These are phyloP conservation scores for Aspergillus caelatus DNA, from an alignment of 2,329 filamentous ascomycete genomes.

Conservation along the genomic window DNA sequence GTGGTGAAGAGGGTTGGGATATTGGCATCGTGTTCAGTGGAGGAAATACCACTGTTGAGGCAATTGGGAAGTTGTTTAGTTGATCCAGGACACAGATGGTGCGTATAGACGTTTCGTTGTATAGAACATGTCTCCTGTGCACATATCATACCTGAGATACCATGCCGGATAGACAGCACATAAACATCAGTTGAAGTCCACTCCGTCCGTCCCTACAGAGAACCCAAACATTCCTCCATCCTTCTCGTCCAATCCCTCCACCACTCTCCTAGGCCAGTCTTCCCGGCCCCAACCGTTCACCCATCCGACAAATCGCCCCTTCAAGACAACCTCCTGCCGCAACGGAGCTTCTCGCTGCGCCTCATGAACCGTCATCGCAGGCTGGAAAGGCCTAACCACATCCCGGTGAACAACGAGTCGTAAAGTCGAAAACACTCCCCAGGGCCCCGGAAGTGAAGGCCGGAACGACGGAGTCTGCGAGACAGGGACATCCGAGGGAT, in stretches of 20 bases:
- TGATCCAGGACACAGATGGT: constrained; percentile 4
- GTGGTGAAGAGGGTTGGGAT: constrained; percentile 71
- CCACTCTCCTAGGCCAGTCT: constrained; percentile 37
- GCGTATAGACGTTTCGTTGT: too few relatives aligned
- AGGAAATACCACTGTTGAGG: constrained; percentile 68
- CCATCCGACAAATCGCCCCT: constrained; percentile 40
- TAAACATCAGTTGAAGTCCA: constrained; percentile 20
- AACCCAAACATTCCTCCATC: constrained; percentile 37
- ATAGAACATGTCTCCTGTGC: neutral
- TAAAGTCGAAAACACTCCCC: constrained; percentile 42
- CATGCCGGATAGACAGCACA: neutral
- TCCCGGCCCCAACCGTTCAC: constrained; percentile 41
- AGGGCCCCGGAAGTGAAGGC: constrained; percentile 40
- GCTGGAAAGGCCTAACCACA: constrained; percentile 39
- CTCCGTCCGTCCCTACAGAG: constrained; percentile 27
- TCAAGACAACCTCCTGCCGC: constrained; percentile 38
- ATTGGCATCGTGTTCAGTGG: constrained; percentile 64
- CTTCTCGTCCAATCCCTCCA: constrained; percentile 30
- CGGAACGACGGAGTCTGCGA: constrained; percentile 32
- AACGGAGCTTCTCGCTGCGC: constrained; percentile 37
- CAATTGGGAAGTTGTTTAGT: constrained; percentile 58
- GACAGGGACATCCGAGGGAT: constrained; percentile 11
- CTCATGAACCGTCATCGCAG: constrained; percentile 34
- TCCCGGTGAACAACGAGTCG: constrained; percentile 42
- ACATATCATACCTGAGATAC: neutral